A percentile compares a stretch with the other conserved stretches of the same genome.
phyloP scores from a whole-genome alignment of 2,329 filamentous ascomycete species.

The Beauveria bassiana region DNA sequence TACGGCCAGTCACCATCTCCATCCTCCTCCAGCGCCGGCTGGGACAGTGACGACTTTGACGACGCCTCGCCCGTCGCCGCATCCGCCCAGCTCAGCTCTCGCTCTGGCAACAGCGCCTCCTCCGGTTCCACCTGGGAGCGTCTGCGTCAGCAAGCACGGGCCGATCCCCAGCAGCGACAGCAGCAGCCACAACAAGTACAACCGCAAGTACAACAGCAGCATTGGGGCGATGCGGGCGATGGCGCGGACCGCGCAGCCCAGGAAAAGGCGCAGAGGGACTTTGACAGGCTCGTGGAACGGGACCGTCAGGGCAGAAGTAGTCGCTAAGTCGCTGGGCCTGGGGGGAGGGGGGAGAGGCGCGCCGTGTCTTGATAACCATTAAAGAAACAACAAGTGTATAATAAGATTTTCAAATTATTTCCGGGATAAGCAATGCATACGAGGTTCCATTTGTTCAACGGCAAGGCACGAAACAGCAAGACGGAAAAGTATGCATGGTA shows the following conservation, averaged over 20 bases:
- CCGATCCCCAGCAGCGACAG: conserved; percentile 13
- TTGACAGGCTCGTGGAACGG: conserved; percentile 40
- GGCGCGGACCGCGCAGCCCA: conserved; percentile 33
- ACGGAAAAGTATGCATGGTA: neutral
- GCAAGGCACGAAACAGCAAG: neutral
- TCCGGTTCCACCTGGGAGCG: conserved; percentile 37
- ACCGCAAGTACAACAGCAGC: conserved; percentile 1
- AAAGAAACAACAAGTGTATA: neutral
- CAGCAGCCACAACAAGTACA: neutral
- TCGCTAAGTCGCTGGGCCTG: conserved; percentile 9
- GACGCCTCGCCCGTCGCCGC: conserved; percentile 37
- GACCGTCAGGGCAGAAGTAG: conserved; percentile 29
- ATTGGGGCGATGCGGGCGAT: conserved; percentile 21
- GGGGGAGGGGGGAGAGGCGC: too few species aligned
- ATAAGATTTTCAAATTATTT: neutral
- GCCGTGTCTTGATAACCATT: neutral
- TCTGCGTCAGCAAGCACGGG: conserved; percentile 29
- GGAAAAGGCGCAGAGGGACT: conserved; percentile 42
- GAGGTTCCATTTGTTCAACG: neutral
- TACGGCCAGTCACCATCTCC: neutral
- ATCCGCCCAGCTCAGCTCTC: conserved; percentile 19
- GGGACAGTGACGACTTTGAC: conserved; percentile 26
- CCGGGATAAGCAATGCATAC: neutral
- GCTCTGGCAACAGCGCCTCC: conserved; percentile 12
- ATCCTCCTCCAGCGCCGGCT: conserved; percentile 13